Base-by-base conservation (phyloP, 2,329 filamentous ascomycete genomes). In the Trichoderma sp. region DNA sequence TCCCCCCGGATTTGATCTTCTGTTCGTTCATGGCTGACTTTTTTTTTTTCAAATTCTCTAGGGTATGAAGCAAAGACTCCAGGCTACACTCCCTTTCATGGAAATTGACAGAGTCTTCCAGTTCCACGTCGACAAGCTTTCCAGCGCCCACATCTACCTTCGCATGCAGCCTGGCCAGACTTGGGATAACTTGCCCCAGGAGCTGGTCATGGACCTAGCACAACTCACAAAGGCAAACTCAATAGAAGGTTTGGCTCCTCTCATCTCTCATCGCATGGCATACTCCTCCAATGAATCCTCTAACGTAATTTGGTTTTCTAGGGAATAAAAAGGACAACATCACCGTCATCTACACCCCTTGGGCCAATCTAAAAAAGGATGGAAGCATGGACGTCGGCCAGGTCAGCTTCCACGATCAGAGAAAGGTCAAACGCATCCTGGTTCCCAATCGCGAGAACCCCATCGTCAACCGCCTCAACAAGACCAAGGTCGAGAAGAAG, bases 251-350 rank as follows among this genome's bases (percentile, higher is more conserved):
- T 53, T 37, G 24, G 21, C 35, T 35, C 31, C 31, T 35, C 3
- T 55, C 60, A 53, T 52, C 21, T 5, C 24, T 24, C 27, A 27
- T 27, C 27, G 27, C 27, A 8, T 47, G 24, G n/a, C n/a, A 14
- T 37, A 53, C 1, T 21, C n/a, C 24, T 14, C 29, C 7, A 8
- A 8, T n/a, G 29, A n/a, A 3, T 8, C 16, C 16, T 43, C 40
- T 43, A n/a, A 43, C 19, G 7, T 16, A 43, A 4, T 10, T 7
- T 13, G 16, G 21, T 33, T 27, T 19, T n/a, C n/a, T 6, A 94
- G 92, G 96, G 72, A 99, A 99, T 84, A 99, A 99, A 82, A 98
- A 97, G 81, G 95, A 98, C 80, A 98, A 98, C 81, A 85, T 99
- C 76, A 97, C 94, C 19, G 81, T 99, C 77, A 96, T 99, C 77